Evolutionary conservation across 345 rosid genomes (phyloP).

Genomic region (Eucalyptus tenuipes): DNA sequence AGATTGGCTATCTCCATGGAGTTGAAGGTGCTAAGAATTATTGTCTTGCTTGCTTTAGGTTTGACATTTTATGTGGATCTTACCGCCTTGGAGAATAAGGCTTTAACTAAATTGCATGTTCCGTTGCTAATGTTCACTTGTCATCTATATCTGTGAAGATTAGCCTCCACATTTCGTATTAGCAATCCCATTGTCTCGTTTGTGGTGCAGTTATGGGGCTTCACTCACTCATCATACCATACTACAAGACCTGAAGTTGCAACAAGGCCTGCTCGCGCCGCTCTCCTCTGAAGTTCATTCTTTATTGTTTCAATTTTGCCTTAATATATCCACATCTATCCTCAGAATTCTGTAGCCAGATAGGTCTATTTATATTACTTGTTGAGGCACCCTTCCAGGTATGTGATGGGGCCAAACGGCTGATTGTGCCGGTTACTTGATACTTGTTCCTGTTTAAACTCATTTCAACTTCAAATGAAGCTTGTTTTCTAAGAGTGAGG

Average conservation of each 20-base stretch:
- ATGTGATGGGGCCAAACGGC: neutral
- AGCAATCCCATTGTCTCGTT: neutral
- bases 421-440: neutral
- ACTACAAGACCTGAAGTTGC: neutral
- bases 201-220: slow-evolving; percentile 76
- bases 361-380: neutral
- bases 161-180: neutral
- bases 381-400: neutral
- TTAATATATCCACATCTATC: neutral
- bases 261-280: neutral
- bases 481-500: neutral
- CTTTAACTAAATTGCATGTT: neutral
- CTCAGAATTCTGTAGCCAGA: neutral
- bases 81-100: neutral
- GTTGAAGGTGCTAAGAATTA: neutral
- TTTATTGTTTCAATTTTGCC: neutral
- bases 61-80: neutral
- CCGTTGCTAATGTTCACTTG: neutral
- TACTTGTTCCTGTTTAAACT: neutral
- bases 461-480: neutral
- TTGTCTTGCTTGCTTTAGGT: neutral
- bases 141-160: neutral
- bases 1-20: neutral
- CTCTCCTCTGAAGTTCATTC: neutral
- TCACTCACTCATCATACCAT: slow-evolving; percentile 42